Conservation (phyloP, 495 filamentous ascomycete species). For the Antarctomyces pellizariae region DNA sequence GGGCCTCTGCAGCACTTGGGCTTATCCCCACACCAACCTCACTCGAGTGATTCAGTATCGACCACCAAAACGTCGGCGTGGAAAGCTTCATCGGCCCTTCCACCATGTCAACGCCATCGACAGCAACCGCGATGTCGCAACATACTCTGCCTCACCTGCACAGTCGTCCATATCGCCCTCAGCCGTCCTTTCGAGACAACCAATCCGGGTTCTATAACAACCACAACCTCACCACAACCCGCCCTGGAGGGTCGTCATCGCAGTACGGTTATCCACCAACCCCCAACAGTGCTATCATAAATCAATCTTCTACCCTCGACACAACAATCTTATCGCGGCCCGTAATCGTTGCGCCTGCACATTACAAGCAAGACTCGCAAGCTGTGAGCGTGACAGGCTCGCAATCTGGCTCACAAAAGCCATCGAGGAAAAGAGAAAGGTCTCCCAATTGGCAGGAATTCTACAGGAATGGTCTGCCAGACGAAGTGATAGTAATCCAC, state of each 20-base stretch:
- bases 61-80: conserved; percentile 3
- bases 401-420: conserved; percentile 11
- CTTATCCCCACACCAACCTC: not conserved
- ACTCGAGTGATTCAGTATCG: too few species aligned
- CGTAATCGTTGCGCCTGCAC: too few species aligned
- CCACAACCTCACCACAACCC: conserved; percentile 8
- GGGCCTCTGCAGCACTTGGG: not conserved
- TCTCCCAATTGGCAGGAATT: conserved; percentile 73
- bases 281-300: conserved; percentile 3
- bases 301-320: conserved; percentile 6
- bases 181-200: conserved; percentile 32
- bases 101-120: conserved; percentile 69
- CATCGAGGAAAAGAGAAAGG: conserved; percentile 26
- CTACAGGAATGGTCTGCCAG: conserved; percentile 79
- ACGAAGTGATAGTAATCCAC: conserved; percentile 89
- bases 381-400: conserved; percentile 17
- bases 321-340: too few species aligned
- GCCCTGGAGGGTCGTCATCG: conserved; percentile 5
- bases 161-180: conserved; percentile 40
- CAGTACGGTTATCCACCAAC: conserved; percentile 8
- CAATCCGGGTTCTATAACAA: conserved; percentile 6
- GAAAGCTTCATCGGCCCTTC: conserved; percentile 7
- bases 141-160: conserved; percentile 38
- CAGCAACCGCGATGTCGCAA: conserved; percentile 51
- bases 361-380: too few species aligned